Conservation (phyloP, 305 asterid species). For the Ruellia speciosa region DNA sequence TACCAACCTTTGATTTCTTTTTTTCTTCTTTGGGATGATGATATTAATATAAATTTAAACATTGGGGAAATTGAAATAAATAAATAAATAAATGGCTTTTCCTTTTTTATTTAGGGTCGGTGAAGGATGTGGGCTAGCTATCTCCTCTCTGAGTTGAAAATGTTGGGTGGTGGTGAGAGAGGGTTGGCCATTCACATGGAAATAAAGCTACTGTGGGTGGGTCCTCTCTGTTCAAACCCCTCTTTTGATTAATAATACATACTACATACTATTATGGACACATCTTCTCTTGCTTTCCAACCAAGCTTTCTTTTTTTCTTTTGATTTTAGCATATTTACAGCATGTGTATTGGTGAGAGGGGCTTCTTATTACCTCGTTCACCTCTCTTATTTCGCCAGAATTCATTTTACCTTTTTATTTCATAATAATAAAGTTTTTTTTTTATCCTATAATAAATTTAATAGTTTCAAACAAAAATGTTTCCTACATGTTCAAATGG, state of each 20-base stretch:
- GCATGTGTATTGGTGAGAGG: too few relatives aligned
- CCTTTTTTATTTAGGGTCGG: conserved; percentile 40
- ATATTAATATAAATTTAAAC: conserved; percentile 4
- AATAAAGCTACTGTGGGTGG: conserved; percentile 31
- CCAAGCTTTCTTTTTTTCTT: conserved; percentile 35
- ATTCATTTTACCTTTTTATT: too few relatives aligned
- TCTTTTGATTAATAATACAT: not conserved
- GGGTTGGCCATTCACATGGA: conserved; percentile 45
- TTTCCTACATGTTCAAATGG: too few relatives aligned
- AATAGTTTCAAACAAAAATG: too few relatives aligned
- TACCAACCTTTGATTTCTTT: conserved; percentile 22
- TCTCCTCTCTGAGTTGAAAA: conserved; percentile 33
- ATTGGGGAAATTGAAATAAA: too few relatives aligned
- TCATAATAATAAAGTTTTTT: too few relatives aligned
- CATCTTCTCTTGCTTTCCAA: conserved; percentile 38
- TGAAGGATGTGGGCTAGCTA: conserved; percentile 41
- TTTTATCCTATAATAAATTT: too few relatives aligned
- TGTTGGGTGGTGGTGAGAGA: conserved; percentile 14
- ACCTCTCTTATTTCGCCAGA: too few relatives aligned
- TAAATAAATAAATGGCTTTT: conserved; percentile 3
- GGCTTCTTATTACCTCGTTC: too few relatives aligned
- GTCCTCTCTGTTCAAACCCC: conserved; percentile 28
- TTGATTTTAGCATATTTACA: not conserved
- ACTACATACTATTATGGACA: not conserved
- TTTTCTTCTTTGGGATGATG: not conserved